phyloP scores from a whole-genome alignment of 768 basidiomycete genomes.

The Leccinum subgranulosum region DNA sequence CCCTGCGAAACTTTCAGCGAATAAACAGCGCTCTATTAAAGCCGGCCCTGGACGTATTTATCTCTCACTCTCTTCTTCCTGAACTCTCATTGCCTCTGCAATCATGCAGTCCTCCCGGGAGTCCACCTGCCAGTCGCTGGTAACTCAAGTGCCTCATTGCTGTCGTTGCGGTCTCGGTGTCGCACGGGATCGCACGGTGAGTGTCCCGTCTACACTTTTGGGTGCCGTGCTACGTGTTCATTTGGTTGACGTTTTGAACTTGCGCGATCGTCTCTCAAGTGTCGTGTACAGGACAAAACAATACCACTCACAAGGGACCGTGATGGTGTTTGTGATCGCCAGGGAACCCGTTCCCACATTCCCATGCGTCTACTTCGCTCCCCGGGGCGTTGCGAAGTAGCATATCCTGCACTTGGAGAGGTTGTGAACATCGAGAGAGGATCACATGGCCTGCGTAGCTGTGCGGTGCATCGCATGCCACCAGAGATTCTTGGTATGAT shows the following conservation, averaged over 20 bases:
- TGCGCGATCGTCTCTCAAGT: not conserved
- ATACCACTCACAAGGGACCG: not conserved
- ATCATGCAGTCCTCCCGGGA: slow-evolving; percentile 5
- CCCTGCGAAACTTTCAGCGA: slow-evolving; percentile 9
- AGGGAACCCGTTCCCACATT: not conserved
- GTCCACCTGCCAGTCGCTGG: not conserved
- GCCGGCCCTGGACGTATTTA: not conserved
- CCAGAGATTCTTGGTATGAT: slow-evolving; percentile 39
- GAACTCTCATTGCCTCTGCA: not conserved
- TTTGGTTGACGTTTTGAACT: slow-evolving; percentile 2
- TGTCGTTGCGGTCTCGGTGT: not conserved
- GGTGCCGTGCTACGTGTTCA: not conserved
- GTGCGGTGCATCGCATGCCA: slow-evolving; percentile 15
- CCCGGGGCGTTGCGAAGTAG: not conserved
- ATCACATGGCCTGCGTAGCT: not conserved
- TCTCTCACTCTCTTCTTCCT: not conserved
- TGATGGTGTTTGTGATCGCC: not conserved
- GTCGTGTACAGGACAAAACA: not conserved
- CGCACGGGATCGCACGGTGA: slow-evolving; percentile 10
- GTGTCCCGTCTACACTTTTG: not conserved
- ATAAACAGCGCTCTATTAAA: slow-evolving; percentile 5
- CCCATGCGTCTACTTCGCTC: not conserved
- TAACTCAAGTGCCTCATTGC: not conserved
- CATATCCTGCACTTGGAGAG: not conserved
- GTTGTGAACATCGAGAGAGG: not conserved